Evolutionary conservation across 2,329 filamentous ascomycete genomes (phyloP), one percentile per base, ranked within the genome.

Genomic region (Claviceps citrina): DNA sequence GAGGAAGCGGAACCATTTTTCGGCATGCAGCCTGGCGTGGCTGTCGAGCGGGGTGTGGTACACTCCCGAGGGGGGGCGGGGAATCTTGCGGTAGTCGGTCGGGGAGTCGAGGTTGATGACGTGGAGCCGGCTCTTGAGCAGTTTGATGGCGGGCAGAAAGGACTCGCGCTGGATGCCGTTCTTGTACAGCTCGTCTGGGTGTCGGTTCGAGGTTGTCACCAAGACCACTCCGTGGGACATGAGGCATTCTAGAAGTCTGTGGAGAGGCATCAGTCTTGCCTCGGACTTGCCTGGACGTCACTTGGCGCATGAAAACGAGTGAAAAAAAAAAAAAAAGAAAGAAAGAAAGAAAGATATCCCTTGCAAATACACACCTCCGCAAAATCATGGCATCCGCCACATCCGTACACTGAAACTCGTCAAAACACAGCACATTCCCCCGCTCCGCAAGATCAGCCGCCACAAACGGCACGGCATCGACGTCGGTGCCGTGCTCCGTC

Each of bases 341-440:
- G 15, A 15, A 4, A 16, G 1, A 4, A 1, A 18, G 18, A 12
- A 18, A 18, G 1, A 5, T 18, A 16, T 34, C 12, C n/a, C n/a
- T n/a, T n/a, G n/a, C n/a, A n/a, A 3, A 4, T 10, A 34, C 15
- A 10, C 58, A 78, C 68, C 84, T 72, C 51, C 91, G 73, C 49
- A 98, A 59, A 51, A 98, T 98, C 91, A 98, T 98, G 51, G 91
- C 91, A 64, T 96, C 89, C 13, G 91, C 91, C 25, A 98, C 89
- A 61, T 98, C 91, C 30, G 91, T 98, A 56, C 87, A 95, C 58
- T 98, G 91, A 55, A 98, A 98, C 64, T 98, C 91, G 60, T 98
- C 91, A 56, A 98, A 98, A 60, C 91, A 98, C 31, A 98, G 67
- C 20, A 98, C 84, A 42, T 81, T 85, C 26, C 79, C 80, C 46